Base-by-base conservation (phyloP, 2,329 filamentous ascomycete species). In the Diaporthe longicolla region DNA sequence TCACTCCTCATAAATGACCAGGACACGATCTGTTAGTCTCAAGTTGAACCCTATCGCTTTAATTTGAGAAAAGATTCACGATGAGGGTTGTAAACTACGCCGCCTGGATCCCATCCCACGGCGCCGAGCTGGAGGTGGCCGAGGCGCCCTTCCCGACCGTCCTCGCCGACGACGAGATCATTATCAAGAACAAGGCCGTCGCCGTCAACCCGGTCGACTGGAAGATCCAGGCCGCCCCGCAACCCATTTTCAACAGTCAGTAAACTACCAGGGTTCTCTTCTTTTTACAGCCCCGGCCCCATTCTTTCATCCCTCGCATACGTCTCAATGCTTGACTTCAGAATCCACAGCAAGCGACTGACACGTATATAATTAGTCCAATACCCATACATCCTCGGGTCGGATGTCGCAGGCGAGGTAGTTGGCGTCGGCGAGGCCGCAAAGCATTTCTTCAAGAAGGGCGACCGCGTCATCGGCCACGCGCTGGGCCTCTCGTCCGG, bases 341-440 rank as follows among this genome's bases (percentile, higher is more conserved):
- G 13, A 15, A 40, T 40, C 37, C 1, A 40, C 15, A 9, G 37
- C 37, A 15, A 40, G 15, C 13, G 37, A 43, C 40, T 43, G 40
- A 43, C 17, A 7, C 15, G 40, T 3, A 19, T 19, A 6, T 43
- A 43, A 43, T 43, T 19, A 43, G 40, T 83, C 69, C 79, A 70
- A 17, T 83, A 80, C 54, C 82, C 82, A 0, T 74, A 50, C 5
- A 79, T 84, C 54, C 75, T 82, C n/a, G 82, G 82, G 29, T 76
- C 73, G 6, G 82, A 80, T 76, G 79, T 79, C 54, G 78, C 82
- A 7, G 82, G 83, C 45, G 78, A 78, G 45, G 79, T 84, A 10
- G 74, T 80, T 32, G 76, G 79, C n/a, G 75, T 82, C 50, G 81
- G 82, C 29, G 43, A 76, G 8, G 76, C 75, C 55, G 75, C 78